Conservation (phyloP, 768 basidiomycete species). For the Neoboletus magnificus region DNA sequence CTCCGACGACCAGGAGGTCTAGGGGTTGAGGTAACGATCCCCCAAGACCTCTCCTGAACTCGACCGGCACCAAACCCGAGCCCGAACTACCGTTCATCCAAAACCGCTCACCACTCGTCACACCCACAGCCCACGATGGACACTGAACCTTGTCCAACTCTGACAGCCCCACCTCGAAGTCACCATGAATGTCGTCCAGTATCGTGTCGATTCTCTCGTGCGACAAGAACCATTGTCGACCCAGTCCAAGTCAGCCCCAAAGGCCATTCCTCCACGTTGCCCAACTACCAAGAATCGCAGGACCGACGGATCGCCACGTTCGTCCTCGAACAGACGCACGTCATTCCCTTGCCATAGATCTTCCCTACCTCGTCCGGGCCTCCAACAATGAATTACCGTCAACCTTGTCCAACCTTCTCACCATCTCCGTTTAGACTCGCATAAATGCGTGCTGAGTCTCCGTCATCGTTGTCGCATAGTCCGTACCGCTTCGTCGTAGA, state of each 20-base stretch:
- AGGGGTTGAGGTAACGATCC: neutral
- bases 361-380: neutral
- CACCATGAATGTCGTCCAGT: neutral
- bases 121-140: neutral
- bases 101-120: neutral
- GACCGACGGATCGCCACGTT: neutral
- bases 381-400: neutral
- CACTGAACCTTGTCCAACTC: neutral
- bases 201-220: neutral
- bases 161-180: neutral
- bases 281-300: neutral
- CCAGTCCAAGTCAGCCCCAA: neutral
- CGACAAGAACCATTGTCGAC: neutral
- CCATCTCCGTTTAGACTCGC: neutral
- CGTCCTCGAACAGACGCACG: neutral
- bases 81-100: neutral
- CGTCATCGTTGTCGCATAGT: neutral
- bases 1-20: neutral
- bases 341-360: neutral
- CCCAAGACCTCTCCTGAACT: neutral
- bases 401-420: neutral
- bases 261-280: neutral
- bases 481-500: constrained; percentile 1
- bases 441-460: neutral
- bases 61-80: neutral